phyloP scores from a whole-genome alignment of 1,284 basidiomycete species.

The Agaricales sp. region DNA sequence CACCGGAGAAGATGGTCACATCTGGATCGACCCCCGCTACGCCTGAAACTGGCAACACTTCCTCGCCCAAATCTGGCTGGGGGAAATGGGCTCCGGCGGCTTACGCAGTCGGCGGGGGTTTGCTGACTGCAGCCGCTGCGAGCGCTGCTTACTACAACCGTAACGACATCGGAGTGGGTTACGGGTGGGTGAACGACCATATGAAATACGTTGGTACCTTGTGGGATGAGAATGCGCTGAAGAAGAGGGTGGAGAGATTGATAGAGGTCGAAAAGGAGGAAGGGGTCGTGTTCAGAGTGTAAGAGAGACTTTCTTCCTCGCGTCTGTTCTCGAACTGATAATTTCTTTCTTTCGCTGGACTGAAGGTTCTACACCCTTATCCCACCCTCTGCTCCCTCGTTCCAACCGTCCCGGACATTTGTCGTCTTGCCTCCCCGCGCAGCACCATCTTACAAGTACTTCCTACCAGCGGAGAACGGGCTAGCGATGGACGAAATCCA shows the following conservation, averaged over 20 bases:
- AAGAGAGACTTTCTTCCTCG: conserved; percentile 19
- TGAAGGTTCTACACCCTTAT: conserved; percentile 75
- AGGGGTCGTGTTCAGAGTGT: conserved; percentile 71
- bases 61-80: conserved; percentile 32
- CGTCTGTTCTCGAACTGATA: conserved; percentile 4
- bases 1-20: conserved; percentile 21
- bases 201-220: conserved; percentile 84
- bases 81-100: conserved; percentile 54
- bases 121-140: conserved; percentile 79
- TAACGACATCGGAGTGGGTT: conserved; percentile 61
- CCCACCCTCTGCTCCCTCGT: conserved; percentile 46
- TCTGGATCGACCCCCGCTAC: conserved; percentile 16
- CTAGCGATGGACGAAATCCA: conserved; percentile 72
- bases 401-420: conserved; percentile 58
- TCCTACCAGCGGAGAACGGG: conserved; percentile 53
- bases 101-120: conserved; percentile 54
- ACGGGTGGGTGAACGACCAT: conserved; percentile 79
- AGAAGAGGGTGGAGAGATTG: conserved; percentile 52
- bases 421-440: conserved; percentile 52
- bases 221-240: conserved; percentile 71
- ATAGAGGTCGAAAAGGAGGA: conserved; percentile 47
- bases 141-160: conserved; percentile 75
- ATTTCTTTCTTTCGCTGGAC: conserved; percentile 4
- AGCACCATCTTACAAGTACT: conserved; percentile 42
- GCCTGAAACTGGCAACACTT: conserved; percentile 13